Evolutionary conservation across 2,329 filamentous ascomycete genomes (phyloP), one percentile per base, ranked within the genome.

Genomic region (Incumbomyces lentus): DNA sequence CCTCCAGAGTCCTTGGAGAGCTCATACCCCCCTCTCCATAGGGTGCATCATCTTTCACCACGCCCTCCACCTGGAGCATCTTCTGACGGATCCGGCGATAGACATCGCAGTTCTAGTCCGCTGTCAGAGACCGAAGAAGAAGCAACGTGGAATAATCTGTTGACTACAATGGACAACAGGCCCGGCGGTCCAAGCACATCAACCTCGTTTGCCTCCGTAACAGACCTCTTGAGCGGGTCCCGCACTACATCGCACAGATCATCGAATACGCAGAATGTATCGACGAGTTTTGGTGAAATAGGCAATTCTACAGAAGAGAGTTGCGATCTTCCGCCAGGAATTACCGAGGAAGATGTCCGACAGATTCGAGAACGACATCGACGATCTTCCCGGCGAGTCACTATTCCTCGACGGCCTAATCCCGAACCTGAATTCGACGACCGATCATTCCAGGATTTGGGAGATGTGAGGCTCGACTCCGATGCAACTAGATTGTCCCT

Each of bases 91-190:
- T 74, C 95, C 13, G 88, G 87, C 32, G 87, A 95, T 64, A 83
- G 88, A 49, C 78, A 86, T 52, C 79, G 87, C 55, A 94, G 87
- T 62, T 68, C 86, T n/a, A 88, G 82, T 59, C 82, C 83, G 11
- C 34, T 41, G 6, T 50, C 52, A 14, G 47, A 50, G 29, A 40
- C 36, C 17, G 46, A 35, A 7, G 72, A 69, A 33, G 74, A 78
- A 52, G 72, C 74, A 41, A 71, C 72, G 1, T 95, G 89, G 89
- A 83, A 90, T 49, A 86, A 81, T 2, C 78, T 95, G 44, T 70
- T 88, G 48, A 82, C 76, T 6, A 93, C 86, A 0, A 75, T 95
- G 50, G 82, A 84, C 0, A 86, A 86, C 0, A 88, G 95, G 61
- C 80, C 83, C 13, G 82, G 86, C 51, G 75, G 86, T 2, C 86